Conservation (phyloP, 768 basidiomycete species). For the Mycena vulgaris region DNA sequence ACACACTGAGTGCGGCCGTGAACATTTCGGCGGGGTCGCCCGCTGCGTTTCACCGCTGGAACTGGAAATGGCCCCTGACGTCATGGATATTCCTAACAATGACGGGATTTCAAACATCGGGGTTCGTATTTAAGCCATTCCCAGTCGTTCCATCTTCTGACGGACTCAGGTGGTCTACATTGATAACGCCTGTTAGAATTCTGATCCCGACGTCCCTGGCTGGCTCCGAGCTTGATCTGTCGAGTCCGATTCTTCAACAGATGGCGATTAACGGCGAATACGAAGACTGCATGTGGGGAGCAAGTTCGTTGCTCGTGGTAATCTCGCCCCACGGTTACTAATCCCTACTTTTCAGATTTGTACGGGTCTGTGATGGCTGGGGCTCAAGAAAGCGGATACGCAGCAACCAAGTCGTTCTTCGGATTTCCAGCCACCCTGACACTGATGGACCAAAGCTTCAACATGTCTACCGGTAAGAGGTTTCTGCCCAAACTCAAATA, state of each 20-base stretch:
- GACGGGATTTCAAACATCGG: conserved; percentile 17
- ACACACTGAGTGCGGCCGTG: neutral
- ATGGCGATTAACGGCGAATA: neutral
- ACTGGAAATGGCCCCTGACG: conserved; percentile 4
- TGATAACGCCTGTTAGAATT: neutral
- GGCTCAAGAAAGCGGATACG: neutral
- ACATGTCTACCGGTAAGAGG: neutral
- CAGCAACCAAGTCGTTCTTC: no score
- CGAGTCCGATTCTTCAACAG: neutral
- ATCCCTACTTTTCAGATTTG: no score
- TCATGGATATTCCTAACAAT: neutral
- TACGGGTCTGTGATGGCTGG: no score
- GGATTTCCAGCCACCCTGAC: neutral
- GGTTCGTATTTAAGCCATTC: neutral
- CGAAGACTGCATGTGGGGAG: neutral
- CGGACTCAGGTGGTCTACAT: neutral
- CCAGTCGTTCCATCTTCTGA: no score
- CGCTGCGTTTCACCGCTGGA: neutral
- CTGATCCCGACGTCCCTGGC: neutral
- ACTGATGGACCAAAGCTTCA: neutral
- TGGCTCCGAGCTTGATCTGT: neutral
- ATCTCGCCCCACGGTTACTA: no score
- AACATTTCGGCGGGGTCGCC: neutral
- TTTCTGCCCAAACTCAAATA: no score
- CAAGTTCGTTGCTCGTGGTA: no score